phyloP scores from a whole-genome alignment of 305 asterid species.

The Solanum hybrid region DNA sequence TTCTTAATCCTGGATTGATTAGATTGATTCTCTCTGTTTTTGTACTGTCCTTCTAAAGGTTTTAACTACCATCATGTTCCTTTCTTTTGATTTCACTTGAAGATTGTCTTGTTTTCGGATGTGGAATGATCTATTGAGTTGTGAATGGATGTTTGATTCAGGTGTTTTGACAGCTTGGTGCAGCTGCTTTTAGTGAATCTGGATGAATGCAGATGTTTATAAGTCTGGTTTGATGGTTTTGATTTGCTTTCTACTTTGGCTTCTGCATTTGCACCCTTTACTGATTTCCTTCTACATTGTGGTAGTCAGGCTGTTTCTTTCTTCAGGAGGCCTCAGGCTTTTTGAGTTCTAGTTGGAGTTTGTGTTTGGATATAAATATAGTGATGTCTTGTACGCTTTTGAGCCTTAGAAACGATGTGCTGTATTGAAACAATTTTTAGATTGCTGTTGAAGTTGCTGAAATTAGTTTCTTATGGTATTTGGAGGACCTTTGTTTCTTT shows the following conservation, averaged over 20 bases:
- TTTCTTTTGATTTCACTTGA: background rate
- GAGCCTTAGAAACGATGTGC: background rate
- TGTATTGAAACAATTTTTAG: background rate
- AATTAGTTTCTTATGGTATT: background rate
- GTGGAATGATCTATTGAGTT: constrained; percentile 42
- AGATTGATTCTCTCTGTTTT: background rate
- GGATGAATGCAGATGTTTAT: constrained; percentile 53
- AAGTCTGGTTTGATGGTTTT: constrained; percentile 65
- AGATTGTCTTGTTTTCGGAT: constrained; percentile 13
- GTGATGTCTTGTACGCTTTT: background rate
- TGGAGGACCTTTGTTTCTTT: background rate
- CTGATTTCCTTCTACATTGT: constrained; percentile 19
- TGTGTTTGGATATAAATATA: background rate
- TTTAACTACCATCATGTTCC: background rate
- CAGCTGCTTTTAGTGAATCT: constrained; percentile 63
- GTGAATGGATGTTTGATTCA: constrained; percentile 62
- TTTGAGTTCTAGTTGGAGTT: background rate
- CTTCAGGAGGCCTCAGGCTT: background rate
- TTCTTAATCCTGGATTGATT: background rate
- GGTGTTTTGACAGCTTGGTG: constrained; percentile 64
- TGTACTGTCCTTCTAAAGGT: background rate
- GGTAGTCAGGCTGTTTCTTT: background rate
- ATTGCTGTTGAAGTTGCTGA: background rate
- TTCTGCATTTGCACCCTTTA: constrained; percentile 39
- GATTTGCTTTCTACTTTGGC: constrained; percentile 64